phyloP scores from a whole-genome alignment of 1,139 yeast genomes.

The Saccharomyces hybrid region DNA sequence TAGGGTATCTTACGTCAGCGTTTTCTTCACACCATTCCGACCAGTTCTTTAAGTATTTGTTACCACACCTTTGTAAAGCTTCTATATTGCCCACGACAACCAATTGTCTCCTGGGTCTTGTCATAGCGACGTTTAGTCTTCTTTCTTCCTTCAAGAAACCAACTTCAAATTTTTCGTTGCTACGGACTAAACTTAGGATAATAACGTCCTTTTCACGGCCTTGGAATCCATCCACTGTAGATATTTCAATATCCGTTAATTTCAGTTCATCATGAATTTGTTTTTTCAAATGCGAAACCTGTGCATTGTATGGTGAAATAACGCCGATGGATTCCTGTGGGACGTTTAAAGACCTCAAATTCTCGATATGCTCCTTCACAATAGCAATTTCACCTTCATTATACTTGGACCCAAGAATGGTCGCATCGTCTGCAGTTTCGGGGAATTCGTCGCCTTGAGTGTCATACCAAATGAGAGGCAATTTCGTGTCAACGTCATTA shows the following conservation, averaged over 20 bases:
- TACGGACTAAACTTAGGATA: conserved; percentile 70
- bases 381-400: conserved; percentile 68
- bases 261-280: conserved; percentile 39
- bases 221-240: conserved; percentile 88
- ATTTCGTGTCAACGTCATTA: conserved; percentile 36
- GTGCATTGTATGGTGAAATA: conserved; percentile 86
- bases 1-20: conserved; percentile 66
- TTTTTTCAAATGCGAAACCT: conserved; percentile 56
- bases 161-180: conserved; percentile 56
- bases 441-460: conserved; percentile 86
- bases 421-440: conserved; percentile 43
- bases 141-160: conserved; percentile 71
- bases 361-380: conserved; percentile 49
- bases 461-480: conserved; percentile 70
- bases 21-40: conserved; percentile 60
- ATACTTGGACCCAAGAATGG: conserved; percentile 37
- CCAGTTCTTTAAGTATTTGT: conserved; percentile 58
- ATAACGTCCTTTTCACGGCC: conserved; percentile 88
- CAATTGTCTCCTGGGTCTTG: conserved; percentile 79
- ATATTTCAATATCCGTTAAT: conserved; percentile 48
- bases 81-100: conserved; percentile 85
- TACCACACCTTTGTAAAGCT: conserved; percentile 39
- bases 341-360: conserved; percentile 44
- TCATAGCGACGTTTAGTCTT: conserved; percentile 82
- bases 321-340: conserved; percentile 56